Percentiles rank a stretch among this genome's conserved stretches.
phyloP scores from a whole-genome alignment of 1,284 basidiomycete genomes.

The Microbotryomycetes sp. region DNA sequence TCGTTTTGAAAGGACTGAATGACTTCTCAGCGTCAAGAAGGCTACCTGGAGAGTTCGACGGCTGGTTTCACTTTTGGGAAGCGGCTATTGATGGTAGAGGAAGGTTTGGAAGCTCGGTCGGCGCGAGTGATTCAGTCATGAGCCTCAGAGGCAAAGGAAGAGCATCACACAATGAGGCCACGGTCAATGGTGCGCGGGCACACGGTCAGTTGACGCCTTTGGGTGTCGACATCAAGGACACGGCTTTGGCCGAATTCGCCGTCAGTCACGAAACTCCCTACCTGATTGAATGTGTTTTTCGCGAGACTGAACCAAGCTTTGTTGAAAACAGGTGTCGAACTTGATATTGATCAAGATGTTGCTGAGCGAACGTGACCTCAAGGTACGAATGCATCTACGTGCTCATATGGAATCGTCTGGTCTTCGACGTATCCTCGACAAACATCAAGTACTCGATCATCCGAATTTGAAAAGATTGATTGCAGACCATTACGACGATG shows the following conservation, averaged over 20 bases:
- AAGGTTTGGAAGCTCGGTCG: conserved; percentile 90
- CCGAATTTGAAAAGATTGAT: conserved; percentile 62
- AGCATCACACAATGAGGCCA: conserved; percentile 15
- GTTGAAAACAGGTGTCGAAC: conserved; percentile 53
- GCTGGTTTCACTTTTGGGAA: conserved; percentile 84
- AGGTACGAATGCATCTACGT: conserved; percentile 75
- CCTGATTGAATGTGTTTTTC: conserved; percentile 30
- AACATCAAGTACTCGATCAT: conserved; percentile 63
- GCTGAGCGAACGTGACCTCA: conserved; percentile 58
- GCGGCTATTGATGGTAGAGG: conserved; percentile 73
- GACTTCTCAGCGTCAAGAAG: conserved; percentile 52
- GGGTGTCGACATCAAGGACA: conserved; percentile 47
- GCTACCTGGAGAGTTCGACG: conserved; percentile 64
- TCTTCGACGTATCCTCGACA: conserved; percentile 63
- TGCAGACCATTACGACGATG: conserved; percentile 56
- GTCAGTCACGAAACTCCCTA: conserved; percentile 55
- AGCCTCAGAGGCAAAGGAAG: conserved; percentile 41
- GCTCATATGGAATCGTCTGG: conserved; percentile 84
- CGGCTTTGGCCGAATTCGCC: conserved; percentile 71
- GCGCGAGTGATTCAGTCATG: conserved; percentile 82
- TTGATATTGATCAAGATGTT: conserved; percentile 64
- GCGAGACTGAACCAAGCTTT: conserved; percentile 14
- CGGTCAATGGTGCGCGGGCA: conserved; percentile 18
- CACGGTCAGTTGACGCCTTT: conserved; percentile 48
- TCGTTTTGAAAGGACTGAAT: conserved; percentile 49